A percentile compares a stretch with the other conserved stretches of the same genome.
These are phyloP conservation scores for Mycena citricolor DNA, from an alignment of 1,284 basidiomycete genomes.

Conservation along the genomic window DNA sequence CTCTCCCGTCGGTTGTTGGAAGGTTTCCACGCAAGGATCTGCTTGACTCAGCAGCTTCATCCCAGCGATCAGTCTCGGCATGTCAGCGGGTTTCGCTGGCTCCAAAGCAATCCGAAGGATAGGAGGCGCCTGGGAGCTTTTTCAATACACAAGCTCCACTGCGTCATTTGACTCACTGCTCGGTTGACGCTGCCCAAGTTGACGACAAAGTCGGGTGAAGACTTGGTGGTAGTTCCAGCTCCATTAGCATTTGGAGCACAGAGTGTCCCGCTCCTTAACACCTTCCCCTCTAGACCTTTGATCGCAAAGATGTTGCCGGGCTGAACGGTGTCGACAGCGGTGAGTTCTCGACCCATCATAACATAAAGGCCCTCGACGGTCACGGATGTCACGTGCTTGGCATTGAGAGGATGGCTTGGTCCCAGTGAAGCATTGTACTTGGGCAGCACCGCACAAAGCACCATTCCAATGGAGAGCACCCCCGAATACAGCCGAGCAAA, in stretches of 20 bases:
- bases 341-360: constrained; percentile 97
- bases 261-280: constrained; percentile 89
- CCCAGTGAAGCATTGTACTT: constrained; percentile 80
- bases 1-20: constrained; percentile 96
- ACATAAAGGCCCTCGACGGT: constrained; percentile 83
- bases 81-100: constrained; percentile 85
- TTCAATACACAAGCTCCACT: constrained; percentile 6
- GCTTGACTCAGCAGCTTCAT: constrained; percentile 91
- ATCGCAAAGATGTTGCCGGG: constrained; percentile 97
- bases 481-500: constrained; percentile 96
- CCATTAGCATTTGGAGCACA: constrained; percentile 63
- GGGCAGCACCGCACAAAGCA: constrained; percentile 79
- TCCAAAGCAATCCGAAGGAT: constrained; percentile 97
- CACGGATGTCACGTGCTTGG: constrained; percentile 63
- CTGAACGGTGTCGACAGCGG: constrained; percentile 80
- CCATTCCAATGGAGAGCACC: constrained; percentile 66
- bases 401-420: constrained; percentile 70
- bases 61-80: constrained; percentile 89
- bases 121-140: constrained; percentile 62
- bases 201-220: constrained; percentile 51
- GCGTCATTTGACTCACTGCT: constrained; percentile 48
- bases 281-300: constrained; percentile 85
- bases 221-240: constrained; percentile 38
- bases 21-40: constrained; percentile 96
- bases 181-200: constrained; percentile 82